Evolutionary conservation across 768 basidiomycete species (phyloP), one percentile per base, ranked within the genome.

Genomic region (Lactarius psammicola): DNA sequence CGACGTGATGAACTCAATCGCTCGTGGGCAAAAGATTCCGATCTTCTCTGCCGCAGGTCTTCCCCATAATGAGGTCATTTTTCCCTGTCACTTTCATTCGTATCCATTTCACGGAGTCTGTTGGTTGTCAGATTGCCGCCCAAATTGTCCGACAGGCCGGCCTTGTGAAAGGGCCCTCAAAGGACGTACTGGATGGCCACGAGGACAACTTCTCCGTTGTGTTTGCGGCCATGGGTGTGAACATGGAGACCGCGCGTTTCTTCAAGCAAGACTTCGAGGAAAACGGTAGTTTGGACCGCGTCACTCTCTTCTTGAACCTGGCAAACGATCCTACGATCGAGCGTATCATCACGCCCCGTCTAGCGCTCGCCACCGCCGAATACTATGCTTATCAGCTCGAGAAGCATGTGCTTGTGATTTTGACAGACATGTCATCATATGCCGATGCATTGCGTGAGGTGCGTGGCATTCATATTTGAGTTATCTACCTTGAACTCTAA

Each of bases 141-240:
- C 97, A 99, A 85, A 99, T 98, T 76, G 98, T 98, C 81, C 94
- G 97, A 76, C 97, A 99, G 81, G 93, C 97, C 40, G 97, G 96
- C 68, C 81, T 99, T 66, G 97, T 99, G 74, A 95, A 94, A 79
- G 84, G 95, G 55, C 96, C 97, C 8, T 94, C 92, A 56, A 98
- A 98, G 78, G 94, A 92, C 72, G 95, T 96, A 18, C 95, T 95
- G 74, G 97, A 99, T 74, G 96, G 95, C 63, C 96, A 98, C 78
- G 96, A 97, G 82, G 96, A 99, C 80, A 99, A 99, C 79, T 99
- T 99, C 84, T 96, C 94, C 56, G 95, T 99, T 74, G 97, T 98
- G 56, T 99, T 98, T 76, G 97, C 95, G 63, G 97, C 97, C 46
- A 98, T 99, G 97, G 97, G 97, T 85, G 97, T 96, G 66, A 99